phyloP scores from a whole-genome alignment of 495 filamentous ascomycete genomes.

The Aspergillus panamensis region DNA sequence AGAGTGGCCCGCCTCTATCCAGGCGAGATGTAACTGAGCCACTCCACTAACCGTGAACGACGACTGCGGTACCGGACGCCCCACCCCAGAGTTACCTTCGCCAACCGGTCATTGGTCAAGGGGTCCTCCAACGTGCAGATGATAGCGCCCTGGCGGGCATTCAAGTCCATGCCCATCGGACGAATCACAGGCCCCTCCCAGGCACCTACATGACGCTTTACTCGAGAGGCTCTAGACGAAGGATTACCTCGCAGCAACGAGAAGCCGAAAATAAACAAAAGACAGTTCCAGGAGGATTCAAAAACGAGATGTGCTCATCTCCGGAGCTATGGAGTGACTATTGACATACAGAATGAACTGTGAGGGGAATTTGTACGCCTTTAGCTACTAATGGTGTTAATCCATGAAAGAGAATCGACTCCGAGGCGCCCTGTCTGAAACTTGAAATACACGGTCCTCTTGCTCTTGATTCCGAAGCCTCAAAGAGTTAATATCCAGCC shows the following conservation, averaged over 20 bases:
- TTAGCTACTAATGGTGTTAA: neutral
- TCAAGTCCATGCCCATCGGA: conserved; percentile 17
- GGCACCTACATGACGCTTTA: conserved; percentile 27
- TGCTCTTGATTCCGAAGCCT: too few species aligned
- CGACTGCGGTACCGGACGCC: conserved; percentile 12
- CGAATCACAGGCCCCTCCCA: conserved; percentile 20
- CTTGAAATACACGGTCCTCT: conserved; percentile 13
- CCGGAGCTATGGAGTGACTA: neutral
- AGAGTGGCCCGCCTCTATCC: neutral
- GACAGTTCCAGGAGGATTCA: conserved; percentile 6
- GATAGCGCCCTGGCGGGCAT: conserved; percentile 25
- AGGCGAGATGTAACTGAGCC: conserved; percentile 5
- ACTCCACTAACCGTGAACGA: too few species aligned
- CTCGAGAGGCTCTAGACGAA: conserved; percentile 20
- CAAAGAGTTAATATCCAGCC: neutral
- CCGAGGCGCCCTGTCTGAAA: conserved; percentile 11
- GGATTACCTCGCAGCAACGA: conserved; percentile 11
- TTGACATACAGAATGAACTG: conserved; percentile 16
- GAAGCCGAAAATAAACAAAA: conserved; percentile 10
- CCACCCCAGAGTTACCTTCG: neutral
- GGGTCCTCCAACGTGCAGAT: conserved; percentile 23
- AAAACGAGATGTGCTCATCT: conserved; percentile 4
- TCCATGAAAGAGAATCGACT: neutral
- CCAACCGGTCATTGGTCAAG: conserved; percentile 21
- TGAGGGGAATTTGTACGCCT: neutral